Conservation (phyloP, 352 stramenopile genomes). For the Phytophthora meadii region DNA sequence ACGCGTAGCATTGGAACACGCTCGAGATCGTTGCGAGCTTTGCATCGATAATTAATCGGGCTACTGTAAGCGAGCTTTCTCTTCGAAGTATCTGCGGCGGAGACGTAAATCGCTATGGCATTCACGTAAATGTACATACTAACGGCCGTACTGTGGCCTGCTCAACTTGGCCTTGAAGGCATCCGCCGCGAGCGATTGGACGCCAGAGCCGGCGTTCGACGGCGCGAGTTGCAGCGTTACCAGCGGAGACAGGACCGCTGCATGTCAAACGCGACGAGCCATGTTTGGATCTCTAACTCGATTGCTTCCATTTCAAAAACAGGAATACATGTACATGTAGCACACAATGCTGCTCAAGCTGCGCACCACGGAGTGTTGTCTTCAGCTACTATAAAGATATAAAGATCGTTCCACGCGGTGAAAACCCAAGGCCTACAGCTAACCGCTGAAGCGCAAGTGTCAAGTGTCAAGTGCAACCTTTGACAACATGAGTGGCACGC, state of each 20-base stretch:
- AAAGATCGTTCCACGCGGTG: background rate
- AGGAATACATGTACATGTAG: no score
- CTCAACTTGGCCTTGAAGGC: constrained; percentile 5
- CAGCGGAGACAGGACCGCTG: constrained; percentile 17
- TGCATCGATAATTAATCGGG: no score
- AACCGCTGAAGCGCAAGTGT: constrained; percentile 6
- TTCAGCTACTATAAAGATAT: no score
- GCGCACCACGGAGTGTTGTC: no score
- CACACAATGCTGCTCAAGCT: no score
- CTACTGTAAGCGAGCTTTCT: no score
- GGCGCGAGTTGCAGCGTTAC: background rate
- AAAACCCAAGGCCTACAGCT: background rate
- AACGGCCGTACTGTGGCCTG: background rate
- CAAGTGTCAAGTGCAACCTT: constrained; percentile 9
- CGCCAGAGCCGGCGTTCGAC: background rate
- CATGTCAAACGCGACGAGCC: constrained; percentile 19
- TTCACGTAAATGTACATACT: no score
- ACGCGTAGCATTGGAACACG: constrained; percentile 12
- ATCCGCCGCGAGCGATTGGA: constrained; percentile 13
- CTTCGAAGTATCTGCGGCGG: no score
- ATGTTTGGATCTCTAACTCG: constrained; percentile 1
- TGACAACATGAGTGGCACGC: constrained; percentile 16
- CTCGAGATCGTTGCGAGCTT: constrained; percentile 24
- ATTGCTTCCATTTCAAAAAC: background rate
- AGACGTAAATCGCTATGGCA: no score